These are phyloP conservation scores for Fusarium camptoceras DNA, from an alignment of 2,329 filamentous ascomycete species.

Conservation along the genomic window DNA sequence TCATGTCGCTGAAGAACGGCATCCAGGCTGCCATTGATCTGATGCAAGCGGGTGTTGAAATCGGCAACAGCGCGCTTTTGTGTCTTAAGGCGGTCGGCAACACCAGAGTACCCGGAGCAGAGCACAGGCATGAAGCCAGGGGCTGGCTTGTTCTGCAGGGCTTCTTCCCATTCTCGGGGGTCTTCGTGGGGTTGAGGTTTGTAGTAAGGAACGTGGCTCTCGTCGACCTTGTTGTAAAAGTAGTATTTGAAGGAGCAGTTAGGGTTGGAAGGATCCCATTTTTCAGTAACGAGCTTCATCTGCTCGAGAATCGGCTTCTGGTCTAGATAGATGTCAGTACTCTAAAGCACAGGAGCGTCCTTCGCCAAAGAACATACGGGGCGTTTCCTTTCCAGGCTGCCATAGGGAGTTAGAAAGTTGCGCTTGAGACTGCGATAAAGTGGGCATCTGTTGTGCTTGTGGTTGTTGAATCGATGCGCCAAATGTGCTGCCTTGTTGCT, in stretches of 20 bases:
- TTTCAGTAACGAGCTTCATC: constrained; percentile 75
- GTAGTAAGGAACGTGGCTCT: constrained; percentile 80
- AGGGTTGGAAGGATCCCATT: constrained; percentile 77
- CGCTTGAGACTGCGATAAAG: constrained; percentile 59
- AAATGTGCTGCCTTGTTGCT: constrained; percentile 53
- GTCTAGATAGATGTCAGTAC: constrained; percentile 47
- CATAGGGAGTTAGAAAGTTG: constrained; percentile 64
- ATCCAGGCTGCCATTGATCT: constrained; percentile 80
- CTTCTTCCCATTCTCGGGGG: constrained; percentile 84
- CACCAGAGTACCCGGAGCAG: constrained; percentile 77
- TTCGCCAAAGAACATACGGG: constrained; percentile 54
- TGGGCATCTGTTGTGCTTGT: constrained; percentile 57
- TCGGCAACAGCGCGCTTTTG: constrained; percentile 76
- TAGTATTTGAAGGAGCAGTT: constrained; percentile 84
- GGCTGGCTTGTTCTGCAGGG: constrained; percentile 81
- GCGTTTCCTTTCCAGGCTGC: constrained; percentile 64
- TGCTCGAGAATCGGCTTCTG: constrained; percentile 82
- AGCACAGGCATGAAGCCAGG: constrained; percentile 82
- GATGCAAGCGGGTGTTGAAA: constrained; percentile 79
- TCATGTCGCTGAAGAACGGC: constrained; percentile 81
- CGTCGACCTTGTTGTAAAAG: constrained; percentile 87
- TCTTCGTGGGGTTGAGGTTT: constrained; percentile 77
- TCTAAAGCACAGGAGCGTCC: background rate
- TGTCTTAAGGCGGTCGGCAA: constrained; percentile 77
- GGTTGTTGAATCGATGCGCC: constrained; percentile 53